phyloP scores from a whole-genome alignment of 2,329 filamentous ascomycete genomes.

The Thelonectria rubi region DNA sequence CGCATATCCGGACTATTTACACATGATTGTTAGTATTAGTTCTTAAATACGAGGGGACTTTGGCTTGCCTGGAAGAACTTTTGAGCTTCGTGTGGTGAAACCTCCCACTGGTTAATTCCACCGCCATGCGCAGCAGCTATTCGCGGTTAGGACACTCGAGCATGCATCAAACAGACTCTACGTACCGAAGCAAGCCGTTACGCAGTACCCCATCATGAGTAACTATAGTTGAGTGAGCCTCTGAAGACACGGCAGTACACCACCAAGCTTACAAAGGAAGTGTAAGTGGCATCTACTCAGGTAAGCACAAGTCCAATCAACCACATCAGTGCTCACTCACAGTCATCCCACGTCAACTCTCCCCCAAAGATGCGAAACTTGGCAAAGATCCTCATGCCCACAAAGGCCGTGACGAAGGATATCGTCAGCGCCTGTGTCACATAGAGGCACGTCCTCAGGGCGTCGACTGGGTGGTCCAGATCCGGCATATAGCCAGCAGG shows the following conservation, averaged over 20 bases:
- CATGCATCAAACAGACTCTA: background rate
- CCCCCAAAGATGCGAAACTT: constrained; percentile 28
- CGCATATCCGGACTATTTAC: constrained; percentile 50
- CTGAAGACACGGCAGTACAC: background rate
- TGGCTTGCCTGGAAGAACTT: constrained; percentile 48
- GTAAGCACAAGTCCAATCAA: background rate
- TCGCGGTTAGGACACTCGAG: background rate
- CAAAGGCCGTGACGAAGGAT: constrained; percentile 18
- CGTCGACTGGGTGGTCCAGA: constrained; percentile 24
- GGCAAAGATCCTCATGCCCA: constrained; percentile 26
- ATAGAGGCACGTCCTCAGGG: constrained; percentile 30
- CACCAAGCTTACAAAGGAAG: constrained; percentile 21
- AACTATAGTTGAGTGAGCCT: background rate
- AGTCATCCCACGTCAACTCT: constrained; percentile 26
- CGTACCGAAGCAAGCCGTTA: constrained; percentile 27
- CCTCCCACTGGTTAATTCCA: constrained; percentile 33
- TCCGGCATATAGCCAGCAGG: constrained; percentile 25
- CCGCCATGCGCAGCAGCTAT: constrained; percentile 27
- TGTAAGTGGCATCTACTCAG: constrained; percentile 26
- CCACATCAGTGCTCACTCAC: constrained; percentile 2
- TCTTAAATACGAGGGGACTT: fast-evolving
- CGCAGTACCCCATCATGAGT: constrained; percentile 32
- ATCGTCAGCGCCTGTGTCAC: constrained; percentile 29
- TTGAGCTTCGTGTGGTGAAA: constrained; percentile 40
- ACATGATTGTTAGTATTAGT: background rate